Evolutionary conservation across 2,329 filamentous ascomycete genomes (phyloP).

Genomic region (Apiospora malaysiana): DNA sequence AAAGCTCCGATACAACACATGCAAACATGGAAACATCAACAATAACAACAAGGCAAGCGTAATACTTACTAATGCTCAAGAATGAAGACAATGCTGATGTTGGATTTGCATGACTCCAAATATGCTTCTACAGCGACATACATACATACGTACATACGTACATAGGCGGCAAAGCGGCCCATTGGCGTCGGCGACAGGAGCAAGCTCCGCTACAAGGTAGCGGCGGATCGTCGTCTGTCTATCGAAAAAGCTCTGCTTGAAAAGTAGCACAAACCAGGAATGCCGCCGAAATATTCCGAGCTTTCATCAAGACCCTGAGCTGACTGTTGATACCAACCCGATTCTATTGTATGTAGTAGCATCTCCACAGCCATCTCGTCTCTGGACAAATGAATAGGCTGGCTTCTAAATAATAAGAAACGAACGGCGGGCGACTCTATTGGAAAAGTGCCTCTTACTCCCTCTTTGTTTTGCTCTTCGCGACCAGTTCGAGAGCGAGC

Average conservation of each 20-base stretch:
- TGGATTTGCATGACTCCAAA: background rate
- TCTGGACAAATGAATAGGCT: too few relatives aligned
- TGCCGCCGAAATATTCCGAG: background rate
- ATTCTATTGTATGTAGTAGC: too few relatives aligned
- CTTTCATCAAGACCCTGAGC: background rate
- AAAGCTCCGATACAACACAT: background rate
- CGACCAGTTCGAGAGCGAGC: too few relatives aligned
- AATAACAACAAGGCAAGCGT: background rate
- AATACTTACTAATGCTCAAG: background rate
- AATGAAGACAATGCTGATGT: background rate
- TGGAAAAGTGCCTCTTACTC: too few relatives aligned
- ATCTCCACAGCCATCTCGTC: too few relatives aligned
- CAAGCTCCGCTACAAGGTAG: background rate
- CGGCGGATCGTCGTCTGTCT: background rate
- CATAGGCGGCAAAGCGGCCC: background rate
- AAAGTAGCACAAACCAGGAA: background rate
- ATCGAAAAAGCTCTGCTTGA: background rate
- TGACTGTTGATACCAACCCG: background rate
- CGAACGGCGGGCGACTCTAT: too few relatives aligned
- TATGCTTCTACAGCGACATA: background rate
- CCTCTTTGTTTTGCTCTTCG: too few relatives aligned
- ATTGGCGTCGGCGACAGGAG: background rate
- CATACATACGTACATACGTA: too few relatives aligned
- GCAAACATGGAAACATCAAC: background rate
- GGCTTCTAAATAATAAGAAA: too few relatives aligned